Evolutionary conservation across 2,329 filamentous ascomycete species (phyloP).

Genomic region (Macrophomina tecta): DNA sequence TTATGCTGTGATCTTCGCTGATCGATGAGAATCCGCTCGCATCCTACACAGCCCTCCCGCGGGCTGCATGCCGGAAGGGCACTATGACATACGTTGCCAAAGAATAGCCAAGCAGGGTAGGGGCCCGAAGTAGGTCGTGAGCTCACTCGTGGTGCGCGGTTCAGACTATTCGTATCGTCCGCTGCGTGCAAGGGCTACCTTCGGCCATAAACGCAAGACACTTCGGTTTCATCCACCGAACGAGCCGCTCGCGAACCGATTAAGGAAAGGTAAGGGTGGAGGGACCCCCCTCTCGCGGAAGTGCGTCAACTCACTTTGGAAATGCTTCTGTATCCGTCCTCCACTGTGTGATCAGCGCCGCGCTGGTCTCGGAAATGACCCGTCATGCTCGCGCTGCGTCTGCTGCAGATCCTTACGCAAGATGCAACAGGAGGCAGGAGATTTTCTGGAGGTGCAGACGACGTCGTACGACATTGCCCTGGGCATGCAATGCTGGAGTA

Average conservation of each 20-base stretch:
- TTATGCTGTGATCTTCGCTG: constrained; percentile 29
- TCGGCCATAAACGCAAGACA: constrained; percentile 25
- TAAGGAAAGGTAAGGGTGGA: constrained; percentile 15
- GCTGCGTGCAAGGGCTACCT: constrained; percentile 19
- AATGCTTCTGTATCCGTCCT: constrained; percentile 14
- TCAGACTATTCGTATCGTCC: constrained; percentile 24
- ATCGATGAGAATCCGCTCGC: constrained; percentile 27
- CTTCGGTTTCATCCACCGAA: constrained; percentile 25
- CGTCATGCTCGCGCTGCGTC: constrained; percentile 13
- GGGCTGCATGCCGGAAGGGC: constrained; percentile 25
- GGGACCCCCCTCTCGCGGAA: constrained; percentile 17
- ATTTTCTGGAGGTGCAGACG: constrained; percentile 29
- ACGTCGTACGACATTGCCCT: constrained; percentile 27
- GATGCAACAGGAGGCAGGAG: constrained; percentile 28
- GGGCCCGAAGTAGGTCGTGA: constrained; percentile 17
- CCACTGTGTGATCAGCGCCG: constrained; percentile 24
- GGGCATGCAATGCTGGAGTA: constrained; percentile 26
- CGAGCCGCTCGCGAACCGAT: constrained; percentile 23
- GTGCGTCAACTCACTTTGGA: constrained; percentile 15
- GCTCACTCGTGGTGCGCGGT: constrained; percentile 18
- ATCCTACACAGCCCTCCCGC: constrained; percentile 26
- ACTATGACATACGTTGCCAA: constrained; percentile 19
- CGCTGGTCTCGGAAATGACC: constrained; percentile 28
- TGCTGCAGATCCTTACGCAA: constrained; percentile 29
- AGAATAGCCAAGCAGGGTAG: constrained; percentile 19